Evolutionary conservation across 495 filamentous ascomycete genomes (phyloP).

Genomic region (Tuber borchii): DNA sequence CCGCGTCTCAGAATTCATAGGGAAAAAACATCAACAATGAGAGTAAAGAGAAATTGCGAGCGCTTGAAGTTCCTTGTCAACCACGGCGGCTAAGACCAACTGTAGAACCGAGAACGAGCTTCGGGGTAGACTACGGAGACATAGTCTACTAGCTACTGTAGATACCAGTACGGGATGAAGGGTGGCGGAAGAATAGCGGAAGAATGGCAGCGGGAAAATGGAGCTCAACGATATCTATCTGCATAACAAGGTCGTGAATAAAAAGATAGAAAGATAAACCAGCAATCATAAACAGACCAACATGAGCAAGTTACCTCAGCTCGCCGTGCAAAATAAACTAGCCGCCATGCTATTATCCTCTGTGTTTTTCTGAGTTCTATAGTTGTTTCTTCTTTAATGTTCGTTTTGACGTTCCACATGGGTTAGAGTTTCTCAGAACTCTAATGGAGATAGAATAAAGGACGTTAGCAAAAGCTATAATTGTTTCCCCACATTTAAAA

Average conservation of each 20-base stretch:
- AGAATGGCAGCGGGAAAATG: not conserved
- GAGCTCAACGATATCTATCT: not conserved
- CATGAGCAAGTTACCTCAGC: not conserved
- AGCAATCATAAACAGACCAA: not conserved
- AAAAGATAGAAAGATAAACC: not conserved
- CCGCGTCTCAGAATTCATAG: not conserved
- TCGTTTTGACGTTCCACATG: too few relatives aligned
- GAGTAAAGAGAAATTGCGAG: not conserved
- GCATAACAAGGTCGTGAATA: not conserved
- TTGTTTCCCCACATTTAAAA: too few relatives aligned
- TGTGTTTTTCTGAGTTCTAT: too few relatives aligned
- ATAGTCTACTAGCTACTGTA: too few relatives aligned
- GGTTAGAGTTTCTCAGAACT: not conserved
- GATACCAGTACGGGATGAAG: not conserved
- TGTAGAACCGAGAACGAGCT: not conserved
- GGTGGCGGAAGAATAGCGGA: too few relatives aligned
- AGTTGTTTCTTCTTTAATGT: too few relatives aligned
- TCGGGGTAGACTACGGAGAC: not conserved
- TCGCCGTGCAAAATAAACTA: not conserved
- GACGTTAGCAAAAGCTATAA: not conserved
- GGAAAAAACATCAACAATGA: not conserved
- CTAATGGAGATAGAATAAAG: not conserved
- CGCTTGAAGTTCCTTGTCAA: not conserved
- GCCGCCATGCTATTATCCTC: too few relatives aligned
- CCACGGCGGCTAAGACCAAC: not conserved